Base-by-base conservation (phyloP, 2,329 filamentous ascomycete species). In the Alternaria gansuensis region DNA sequence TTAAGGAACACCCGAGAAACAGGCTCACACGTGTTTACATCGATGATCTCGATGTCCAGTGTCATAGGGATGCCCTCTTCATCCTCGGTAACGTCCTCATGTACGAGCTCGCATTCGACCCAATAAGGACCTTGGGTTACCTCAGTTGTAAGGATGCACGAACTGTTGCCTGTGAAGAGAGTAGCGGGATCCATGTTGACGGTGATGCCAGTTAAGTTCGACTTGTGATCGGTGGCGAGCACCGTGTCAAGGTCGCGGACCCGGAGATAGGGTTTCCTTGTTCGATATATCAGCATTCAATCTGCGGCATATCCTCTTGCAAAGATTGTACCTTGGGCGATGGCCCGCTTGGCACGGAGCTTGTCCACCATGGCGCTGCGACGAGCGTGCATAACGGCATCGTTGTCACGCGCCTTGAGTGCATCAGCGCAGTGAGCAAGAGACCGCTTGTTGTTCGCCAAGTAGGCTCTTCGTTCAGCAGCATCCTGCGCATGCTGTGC, bases 21-120 rank as follows among this genome's bases (percentile, higher is more conserved):
- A 7, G 82, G 80, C 66, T 84, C 74, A 73, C 84, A 87, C 3
- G 83, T 85, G 43, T 80, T 76, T 34, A 84, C 78, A 59, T 87
- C 84, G 51, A 86, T 78, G 54, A 86, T 77, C 70, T 86, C 84
- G 60, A 84, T 79, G 64, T 85, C 83, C 10, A 85, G 70, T 3
- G 79, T 79, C 36, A 85, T 71, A 23, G 79, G 78, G 24, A 87
- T 76, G 46, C 84, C 84, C 8, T 66, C 60, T 67, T 85, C 78
- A 13, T 75, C 74, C 43, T 85, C 82, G 14, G 75, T 78, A 36
- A 86, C 72, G 63, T 86, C 75, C 29, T 76, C 62, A 26, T 84
- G 80, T 57, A 86, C 71, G 50, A 80, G 78, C 68, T 86, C 83
- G 29, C 84, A 84, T 21, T 76, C 68, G 46, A 86, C 82, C 70